Base-by-base conservation (phyloP, 805 yeast species). In the Teunomyces lycoperdinae region DNA sequence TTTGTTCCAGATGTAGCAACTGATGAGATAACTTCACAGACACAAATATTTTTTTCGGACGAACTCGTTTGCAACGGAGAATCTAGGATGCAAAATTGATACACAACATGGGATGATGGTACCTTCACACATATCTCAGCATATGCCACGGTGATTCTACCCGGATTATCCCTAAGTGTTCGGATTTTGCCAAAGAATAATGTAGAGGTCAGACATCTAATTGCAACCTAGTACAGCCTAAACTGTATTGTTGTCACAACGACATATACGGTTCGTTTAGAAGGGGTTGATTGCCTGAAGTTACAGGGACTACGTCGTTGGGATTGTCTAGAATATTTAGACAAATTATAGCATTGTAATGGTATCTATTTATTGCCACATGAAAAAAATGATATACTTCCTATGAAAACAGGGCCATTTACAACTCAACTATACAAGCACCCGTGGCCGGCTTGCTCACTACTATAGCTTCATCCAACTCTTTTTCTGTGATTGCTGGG, bases 391-490 rank as follows among this genome's bases (percentile, higher is more conserved):
- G 24, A 20, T 5, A 20, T 17, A 17, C 17, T 11, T 11, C 16
- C 16, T 32, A 32, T 13, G 24, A 32, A 13, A 13, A 13, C 8
- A 32, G 16, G 9, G 8, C 34, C 11, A 32, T 16, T 32, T 32
- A 32, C 17, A 32, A 16, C 40, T 46, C 48, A 7, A 59, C 52
- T 4, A 61, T 43, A 49, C 74, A 68, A 11, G 80, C 77, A 3
- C 87, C 87, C 47, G 71, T 60, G 5, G 81, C 81, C 10, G 87
- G 85, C 55, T 72, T 73, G 27, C 83, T 74, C 8, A 77, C 74
- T 20, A 81, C 74, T 24, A 82, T 69, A 8, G 85, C 86, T 6
- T 76, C 77, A 3, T 61, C 63, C 40, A 82, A 63, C 53, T 74
- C 74, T 13, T 52, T 71, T 5, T 66, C 62, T 3, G 82, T 69